Conservation (phyloP, 305 asterid species). For the Ilex paraguariensis region DNA sequence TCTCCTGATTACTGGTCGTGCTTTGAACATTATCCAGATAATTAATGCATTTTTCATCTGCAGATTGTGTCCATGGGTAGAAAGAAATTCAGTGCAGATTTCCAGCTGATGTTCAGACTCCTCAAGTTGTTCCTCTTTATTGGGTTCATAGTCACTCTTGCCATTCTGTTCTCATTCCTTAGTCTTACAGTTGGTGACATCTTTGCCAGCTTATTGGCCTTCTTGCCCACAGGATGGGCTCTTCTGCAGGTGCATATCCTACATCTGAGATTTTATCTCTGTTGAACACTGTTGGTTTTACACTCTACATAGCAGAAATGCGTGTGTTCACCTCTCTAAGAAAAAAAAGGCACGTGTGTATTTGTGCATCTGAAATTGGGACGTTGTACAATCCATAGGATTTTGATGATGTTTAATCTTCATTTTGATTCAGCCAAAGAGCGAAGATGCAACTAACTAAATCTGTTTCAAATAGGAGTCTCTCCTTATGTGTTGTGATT, state of each 20-base stretch:
- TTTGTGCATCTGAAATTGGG: neutral
- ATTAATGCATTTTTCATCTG: conserved; percentile 10
- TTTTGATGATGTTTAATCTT: neutral
- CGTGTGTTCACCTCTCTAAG: neutral
- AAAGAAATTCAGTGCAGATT: conserved; percentile 80
- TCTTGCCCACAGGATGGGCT: conserved; percentile 97
- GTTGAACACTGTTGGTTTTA: neutral
- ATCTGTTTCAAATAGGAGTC: neutral
- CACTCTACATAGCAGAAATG: neutral
- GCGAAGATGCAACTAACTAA: neutral
- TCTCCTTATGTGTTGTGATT: neutral
- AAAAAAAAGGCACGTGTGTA: neutral
- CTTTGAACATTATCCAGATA: too few relatives aligned
- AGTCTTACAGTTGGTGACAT: conserved; percentile 73
- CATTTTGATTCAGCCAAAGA: neutral
- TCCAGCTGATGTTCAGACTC: conserved; percentile 93
- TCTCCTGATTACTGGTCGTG: conserved; percentile 3
- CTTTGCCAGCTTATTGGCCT: conserved; percentile 74
- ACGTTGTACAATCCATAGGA: neutral
- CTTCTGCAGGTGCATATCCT: conserved; percentile 51
- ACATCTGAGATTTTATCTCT: neutral
- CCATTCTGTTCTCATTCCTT: conserved; percentile 53
- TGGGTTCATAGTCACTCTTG: conserved; percentile 48
- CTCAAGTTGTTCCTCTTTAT: conserved; percentile 71
- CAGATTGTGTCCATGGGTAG: conserved; percentile 98